phyloP scores from a whole-genome alignment of 805 yeast species.

The Saccharomycopsis sp. region DNA sequence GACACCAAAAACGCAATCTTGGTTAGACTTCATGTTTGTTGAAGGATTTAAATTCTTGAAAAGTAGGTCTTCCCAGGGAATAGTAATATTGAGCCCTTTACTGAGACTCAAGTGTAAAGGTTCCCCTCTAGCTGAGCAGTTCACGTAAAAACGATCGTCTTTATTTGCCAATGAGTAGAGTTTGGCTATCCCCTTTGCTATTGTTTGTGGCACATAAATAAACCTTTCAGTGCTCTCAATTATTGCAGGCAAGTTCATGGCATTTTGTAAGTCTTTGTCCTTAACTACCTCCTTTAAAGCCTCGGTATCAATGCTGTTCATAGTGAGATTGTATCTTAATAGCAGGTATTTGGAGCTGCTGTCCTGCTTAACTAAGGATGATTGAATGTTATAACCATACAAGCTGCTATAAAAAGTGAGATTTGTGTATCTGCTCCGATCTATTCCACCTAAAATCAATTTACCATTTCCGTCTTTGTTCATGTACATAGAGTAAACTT shows the following conservation, averaged over 20 bases:
- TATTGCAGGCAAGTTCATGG: conserved; percentile 10
- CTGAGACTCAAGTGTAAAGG: conserved; percentile 11
- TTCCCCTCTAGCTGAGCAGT: conserved; percentile 10
- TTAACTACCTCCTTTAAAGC: conserved; percentile 4
- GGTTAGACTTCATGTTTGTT: conserved; percentile 15
- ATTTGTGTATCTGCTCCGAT: conserved; percentile 6
- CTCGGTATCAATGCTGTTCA: conserved; percentile 4
- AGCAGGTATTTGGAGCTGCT: conserved; percentile 5
- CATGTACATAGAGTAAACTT: conserved; percentile 16
- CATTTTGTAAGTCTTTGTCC: not conserved
- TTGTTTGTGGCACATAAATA: conserved; percentile 15
- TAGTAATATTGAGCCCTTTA: conserved; percentile 14
- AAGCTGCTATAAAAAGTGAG: conserved; percentile 10
- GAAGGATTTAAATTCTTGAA: conserved; percentile 18
- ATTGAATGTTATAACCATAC: conserved; percentile 4
- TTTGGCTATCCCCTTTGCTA: conserved; percentile 11
- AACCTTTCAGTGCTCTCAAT: conserved; percentile 17
- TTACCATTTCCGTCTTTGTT: conserved; percentile 12
- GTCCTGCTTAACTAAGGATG: conserved; percentile 11
- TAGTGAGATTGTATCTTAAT: conserved; percentile 11
- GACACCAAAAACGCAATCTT: conserved; percentile 18
- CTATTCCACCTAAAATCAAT: conserved; percentile 16
- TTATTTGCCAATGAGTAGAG: conserved; percentile 8
- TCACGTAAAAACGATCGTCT: conserved; percentile 12
- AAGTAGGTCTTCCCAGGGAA: conserved; percentile 18